These are phyloP conservation scores for Cladobotryum mycophilum DNA, from an alignment of 2,329 filamentous ascomycete species.

Conservation along the genomic window DNA sequence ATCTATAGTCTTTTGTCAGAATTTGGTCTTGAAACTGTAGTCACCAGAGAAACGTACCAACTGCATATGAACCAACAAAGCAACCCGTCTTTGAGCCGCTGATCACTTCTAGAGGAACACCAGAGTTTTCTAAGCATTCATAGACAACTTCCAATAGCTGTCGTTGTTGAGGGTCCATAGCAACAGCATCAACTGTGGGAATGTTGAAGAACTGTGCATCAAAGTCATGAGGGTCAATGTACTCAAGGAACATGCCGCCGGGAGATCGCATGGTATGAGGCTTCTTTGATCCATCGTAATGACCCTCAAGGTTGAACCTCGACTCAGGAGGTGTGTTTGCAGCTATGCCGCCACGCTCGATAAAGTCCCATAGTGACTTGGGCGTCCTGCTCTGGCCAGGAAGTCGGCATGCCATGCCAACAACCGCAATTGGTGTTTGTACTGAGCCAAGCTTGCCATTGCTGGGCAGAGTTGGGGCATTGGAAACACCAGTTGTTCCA, in stretches of 20 bases:
- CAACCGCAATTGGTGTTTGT: constrained; percentile 30
- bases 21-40: constrained; percentile 15
- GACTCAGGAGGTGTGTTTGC: constrained; percentile 20
- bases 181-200: constrained; percentile 13
- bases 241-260: constrained; percentile 33
- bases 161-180: constrained; percentile 39
- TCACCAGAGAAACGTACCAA: not conserved
- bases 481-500: not conserved
- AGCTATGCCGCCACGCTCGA: constrained; percentile 26
- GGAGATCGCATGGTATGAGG: constrained; percentile 28
- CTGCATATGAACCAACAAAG: not conserved
- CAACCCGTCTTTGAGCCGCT: constrained; percentile 5
- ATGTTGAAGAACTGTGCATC: constrained; percentile 15
- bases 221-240: constrained; percentile 14
- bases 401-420: constrained; percentile 37
- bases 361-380: constrained; percentile 31
- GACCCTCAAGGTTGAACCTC: constrained; percentile 29
- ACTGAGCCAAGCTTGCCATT: not conserved
- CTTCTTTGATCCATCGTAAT: constrained; percentile 31
- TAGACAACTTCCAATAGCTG: constrained; percentile 36
- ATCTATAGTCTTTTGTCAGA: not conserved
- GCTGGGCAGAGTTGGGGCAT: not conserved
- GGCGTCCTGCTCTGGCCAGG: constrained; percentile 30
- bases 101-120: constrained; percentile 25
- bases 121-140: constrained; percentile 35